Evolutionary conservation across 441 rosid genomes (phyloP).

Genomic region (Bocquillonia castaneifolia): DNA sequence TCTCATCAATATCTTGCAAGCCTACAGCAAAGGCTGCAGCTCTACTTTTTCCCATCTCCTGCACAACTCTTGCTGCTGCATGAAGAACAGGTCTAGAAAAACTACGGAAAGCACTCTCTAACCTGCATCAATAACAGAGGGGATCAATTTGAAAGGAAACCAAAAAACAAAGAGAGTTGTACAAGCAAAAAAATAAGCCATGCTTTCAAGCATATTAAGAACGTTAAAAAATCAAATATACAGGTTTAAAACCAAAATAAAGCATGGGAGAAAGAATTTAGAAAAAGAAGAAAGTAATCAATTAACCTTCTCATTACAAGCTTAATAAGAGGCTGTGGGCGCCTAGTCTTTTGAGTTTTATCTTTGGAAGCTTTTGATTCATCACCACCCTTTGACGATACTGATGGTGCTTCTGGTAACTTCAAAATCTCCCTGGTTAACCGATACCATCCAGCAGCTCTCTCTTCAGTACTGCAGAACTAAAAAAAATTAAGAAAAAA

Average conservation of each 20-base stretch:
- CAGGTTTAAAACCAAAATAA: neutral
- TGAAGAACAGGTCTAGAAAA: conserved; percentile 99
- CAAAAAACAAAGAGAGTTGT: neutral
- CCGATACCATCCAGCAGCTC: conserved; percentile 99
- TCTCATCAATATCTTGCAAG: conserved; percentile 89
- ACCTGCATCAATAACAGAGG: conserved; percentile 38
- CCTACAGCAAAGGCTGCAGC: conserved; percentile 98
- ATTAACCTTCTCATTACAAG: conserved; percentile 96
- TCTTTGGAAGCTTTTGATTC: conserved; percentile 64
- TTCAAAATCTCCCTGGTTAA: conserved; percentile 95
- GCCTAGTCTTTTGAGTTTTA: conserved; percentile 84
- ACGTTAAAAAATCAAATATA: neutral
- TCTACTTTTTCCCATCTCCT: conserved; percentile 97
- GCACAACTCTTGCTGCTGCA: conserved; percentile 99
- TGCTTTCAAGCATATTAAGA: conserved; percentile 10
- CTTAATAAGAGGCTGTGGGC: conserved; percentile 95
- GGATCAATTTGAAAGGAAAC: neutral
- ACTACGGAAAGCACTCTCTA: conserved; percentile 98
- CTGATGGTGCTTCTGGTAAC: conserved; percentile 91
- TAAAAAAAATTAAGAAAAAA: conserved; percentile 15
- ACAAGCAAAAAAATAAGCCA: neutral
- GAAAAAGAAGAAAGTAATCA: conserved; percentile 14
- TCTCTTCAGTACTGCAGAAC: conserved; percentile 77
- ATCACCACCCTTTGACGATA: conserved; percentile 43
- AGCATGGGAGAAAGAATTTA: neutral